Evolutionary conservation across 2,329 filamentous ascomycete species (phyloP), one percentile per base, ranked within the genome.

Genomic region (Fusarium praegraminearum): DNA sequence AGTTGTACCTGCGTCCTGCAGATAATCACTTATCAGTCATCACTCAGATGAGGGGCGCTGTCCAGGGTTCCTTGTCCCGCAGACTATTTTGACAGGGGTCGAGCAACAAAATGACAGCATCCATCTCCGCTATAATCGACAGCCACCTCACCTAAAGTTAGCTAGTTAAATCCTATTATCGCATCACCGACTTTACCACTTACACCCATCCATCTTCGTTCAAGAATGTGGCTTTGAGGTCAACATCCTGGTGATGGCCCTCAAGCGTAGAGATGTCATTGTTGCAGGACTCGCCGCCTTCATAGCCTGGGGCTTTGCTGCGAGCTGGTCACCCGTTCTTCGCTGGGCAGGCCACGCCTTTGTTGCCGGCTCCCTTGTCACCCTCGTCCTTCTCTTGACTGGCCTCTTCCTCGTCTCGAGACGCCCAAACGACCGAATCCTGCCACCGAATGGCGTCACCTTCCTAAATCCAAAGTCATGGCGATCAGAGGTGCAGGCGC

Each of bases 291-390:
- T 91, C 78, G 89, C 86, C 79, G 87, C 85, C 79, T 93, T 97
- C 80, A 84, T 98, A 78, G 91, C 93, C 78, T 98, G 95, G 95
- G 92, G 93, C 67, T 91, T 94, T 79, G 87, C 91, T 64, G 90
- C 93, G 72, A 90, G 92, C 82, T 97, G 92, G 90, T 84, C 94
- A 75, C 94, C 95, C 32, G 83, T 89, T 63, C 84, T 98, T 71
- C 93, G 93, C 79, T 97, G 92, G 86, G 85, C 93, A 43, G 93
- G 92, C 75, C 92, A 97, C 80, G 93, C 94, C 73, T 93, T 98
- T 78, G 83, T 91, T 71, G 81, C 87, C 70, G 95, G 96, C 70
- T 82, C 86, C 69, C 73, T 91, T 67, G 76, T 89, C 67, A 82
- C 90, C 49, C 76, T 85, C 51, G 78, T 86, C 45, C 83, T 84